Evolutionary conservation across 176 grass and related monocot species (phyloP), one percentile per base, ranked within the genome.

Genomic region (Eremochloa ophiuroides): DNA sequence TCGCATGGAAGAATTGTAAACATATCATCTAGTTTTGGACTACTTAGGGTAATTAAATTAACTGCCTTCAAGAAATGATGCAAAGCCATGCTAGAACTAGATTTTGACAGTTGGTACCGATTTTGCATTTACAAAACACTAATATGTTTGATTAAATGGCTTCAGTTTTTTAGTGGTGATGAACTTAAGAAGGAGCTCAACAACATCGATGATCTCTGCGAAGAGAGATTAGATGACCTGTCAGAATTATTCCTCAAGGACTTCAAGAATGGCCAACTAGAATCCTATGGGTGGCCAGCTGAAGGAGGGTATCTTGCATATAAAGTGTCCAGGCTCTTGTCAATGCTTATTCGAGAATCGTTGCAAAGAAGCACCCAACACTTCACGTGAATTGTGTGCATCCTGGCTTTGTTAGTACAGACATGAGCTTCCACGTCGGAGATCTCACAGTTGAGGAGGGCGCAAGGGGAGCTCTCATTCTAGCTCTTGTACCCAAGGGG

Each of bases 351-450:
- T 81, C 87, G 9, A 87, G 86, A 30, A 25, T 92, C 44, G 20
- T 92, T 3, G 90, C 90, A n/a, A 92, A 77, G 75, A 76, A 35
- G 51, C 63, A 66, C 72, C 48, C 72, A 25, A 16, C 30, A 35
- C 48, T 87, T 11, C 34, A 67, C 16, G 61, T 78, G 4, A 90
- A 86, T 38, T 87, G 84, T 48, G 61, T 84, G 9, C 10, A 59
- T 69, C 89, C 85, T 29, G 90, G 90, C 8, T 92, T 66, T 69
- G 87, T 92, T 23, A 87, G 80, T 47, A 92, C 90, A 9, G 87
- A 92, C 46, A 47, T 87, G 4, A 89, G 75, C 41, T 47, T 51
- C 17, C 71, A 81, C 44, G 77, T 6, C 2, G 91, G 91, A n/a
- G 25, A 65, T 40, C 64, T 74, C 55, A 61, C 91, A 0, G 80